Evolutionary conservation across 2,329 filamentous ascomycete species (phyloP), one percentile per base, ranked within the genome.

Genomic region (Phialophora verrucosa): DNA sequence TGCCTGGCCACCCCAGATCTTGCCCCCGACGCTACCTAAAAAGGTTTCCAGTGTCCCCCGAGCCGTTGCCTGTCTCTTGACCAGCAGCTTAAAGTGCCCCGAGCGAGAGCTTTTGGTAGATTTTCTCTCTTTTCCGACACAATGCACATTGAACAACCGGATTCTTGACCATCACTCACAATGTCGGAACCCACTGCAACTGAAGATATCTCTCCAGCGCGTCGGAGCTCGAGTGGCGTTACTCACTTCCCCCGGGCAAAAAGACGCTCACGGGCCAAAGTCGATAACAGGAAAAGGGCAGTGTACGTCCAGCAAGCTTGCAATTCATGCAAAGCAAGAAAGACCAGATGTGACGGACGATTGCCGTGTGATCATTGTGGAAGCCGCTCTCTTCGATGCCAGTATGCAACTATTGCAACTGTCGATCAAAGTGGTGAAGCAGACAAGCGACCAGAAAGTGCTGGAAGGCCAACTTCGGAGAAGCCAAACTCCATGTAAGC

Each of bases 261-360:
- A 53, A 17, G 49, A 20, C 49, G 49, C 17, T 53, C 49, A 17
- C 17, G 49, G 25, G 49, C 49, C 11, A 53, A 53, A 23, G 25
- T 53, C 17, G 49, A 53, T 53, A 53, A 53, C 49, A 17, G 49
- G 5, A 53, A 53, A 27, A 20, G 49, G 2, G 49, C 49, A 27
- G n/a, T 4, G 4, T 53, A 53, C 4, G 49, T 53, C 49, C n/a
- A 20, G n/a, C 49, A 53, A 27, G 49, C 49, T 27, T 53, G 49
- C 23, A 53, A 53, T 53, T 53, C 20, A 12, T 53, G 49, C 25
- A 53, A 53, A 25, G 25, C n/a, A 20, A 17, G 49, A 12, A 53
- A 53, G 23, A 53, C 49, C 4, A 53, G 23, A 53, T 53, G 49
- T 23, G 14, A 53, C 23, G 49, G 49, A 27, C n/a, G 25, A 53